phyloP scores from a whole-genome alignment of 495 filamentous ascomycete genomes.

The Penicillium coffeae region DNA sequence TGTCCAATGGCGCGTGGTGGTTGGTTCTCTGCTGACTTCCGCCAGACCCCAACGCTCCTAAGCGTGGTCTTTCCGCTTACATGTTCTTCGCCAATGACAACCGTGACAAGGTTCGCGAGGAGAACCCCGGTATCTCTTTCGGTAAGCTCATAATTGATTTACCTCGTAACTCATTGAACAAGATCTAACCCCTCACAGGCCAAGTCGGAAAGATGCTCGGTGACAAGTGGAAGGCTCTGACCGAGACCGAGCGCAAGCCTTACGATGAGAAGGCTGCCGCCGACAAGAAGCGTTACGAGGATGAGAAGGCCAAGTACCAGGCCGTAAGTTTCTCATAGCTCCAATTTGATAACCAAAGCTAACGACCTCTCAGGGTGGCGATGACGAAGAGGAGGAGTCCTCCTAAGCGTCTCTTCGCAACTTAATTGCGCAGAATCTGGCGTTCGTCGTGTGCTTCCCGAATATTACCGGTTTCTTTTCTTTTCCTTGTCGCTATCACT shows the following conservation, averaged over 20 bases:
- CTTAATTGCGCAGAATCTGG: conserved; percentile 2
- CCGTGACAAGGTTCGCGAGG: conserved; percentile 94
- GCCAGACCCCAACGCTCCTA: conserved; percentile 99
- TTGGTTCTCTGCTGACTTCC: too few species aligned
- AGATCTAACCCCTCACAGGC: conserved; percentile 47
- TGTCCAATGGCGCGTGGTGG: too few species aligned
- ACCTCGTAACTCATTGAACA: not conserved
- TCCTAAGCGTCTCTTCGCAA: conserved; percentile 3
- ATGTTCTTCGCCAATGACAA: conserved; percentile 99
- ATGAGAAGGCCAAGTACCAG: conserved; percentile 11
- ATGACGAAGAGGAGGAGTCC: conserved; percentile 8
- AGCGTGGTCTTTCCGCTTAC: conserved; percentile 98
- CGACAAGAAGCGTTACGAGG: conserved; percentile 11
- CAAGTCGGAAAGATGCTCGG: conserved; percentile 97
- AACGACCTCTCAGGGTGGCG: not conserved
- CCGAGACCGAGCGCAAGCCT: conserved; percentile 80
- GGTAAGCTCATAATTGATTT: conserved; percentile 51
- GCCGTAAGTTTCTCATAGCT: conserved; percentile 3
- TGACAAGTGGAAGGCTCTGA: conserved; percentile 95
- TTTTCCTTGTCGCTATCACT: conserved; percentile 8
- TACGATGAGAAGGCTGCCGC: conserved; percentile 61
- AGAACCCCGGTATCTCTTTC: conserved; percentile 97
- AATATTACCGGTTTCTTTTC: conserved; percentile 4
- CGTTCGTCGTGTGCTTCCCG: conserved; percentile 2
- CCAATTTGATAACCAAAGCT: too few species aligned